Evolutionary conservation across 768 basidiomycete genomes (phyloP).

Genomic region (Collybiopsis luxurians): DNA sequence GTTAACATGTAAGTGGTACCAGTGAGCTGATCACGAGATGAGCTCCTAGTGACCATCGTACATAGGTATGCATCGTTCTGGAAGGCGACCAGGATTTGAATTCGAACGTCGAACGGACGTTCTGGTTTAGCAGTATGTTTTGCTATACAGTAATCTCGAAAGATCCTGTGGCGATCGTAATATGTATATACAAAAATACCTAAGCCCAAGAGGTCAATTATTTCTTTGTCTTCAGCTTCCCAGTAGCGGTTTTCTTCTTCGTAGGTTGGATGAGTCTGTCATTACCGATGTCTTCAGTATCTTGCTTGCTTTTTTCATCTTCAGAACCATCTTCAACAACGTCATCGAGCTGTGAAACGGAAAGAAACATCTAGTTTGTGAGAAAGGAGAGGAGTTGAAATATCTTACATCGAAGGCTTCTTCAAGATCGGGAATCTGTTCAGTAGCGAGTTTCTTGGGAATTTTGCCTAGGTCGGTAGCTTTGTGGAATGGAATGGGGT

Average conservation of each 20-base stretch:
- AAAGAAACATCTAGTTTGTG: slow-evolving; percentile 9
- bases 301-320: slow-evolving; percentile 38
- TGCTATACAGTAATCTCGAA: no score
- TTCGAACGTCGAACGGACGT: not conserved
- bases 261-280: slow-evolving; percentile 38
- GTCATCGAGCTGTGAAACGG: slow-evolving; percentile 42
- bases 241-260: slow-evolving; percentile 35
- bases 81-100: slow-evolving; percentile 23
- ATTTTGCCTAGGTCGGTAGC: slow-evolving; percentile 74
- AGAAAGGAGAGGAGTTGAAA: not conserved
- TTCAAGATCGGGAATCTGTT: slow-evolving; percentile 84
- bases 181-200: not conserved
- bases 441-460: slow-evolving; percentile 76
- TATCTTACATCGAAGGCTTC: slow-evolving; percentile 79
- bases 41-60: no score
- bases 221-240: slow-evolving; percentile 18
- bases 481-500: slow-evolving; percentile 95
- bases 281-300: slow-evolving; percentile 24
- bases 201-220: not conserved
- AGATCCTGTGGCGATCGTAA: no score
- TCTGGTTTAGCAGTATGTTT: no score
- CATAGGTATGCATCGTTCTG: slow-evolving; percentile 36
- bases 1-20: slow-evolving; percentile 59
- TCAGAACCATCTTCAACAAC: slow-evolving; percentile 47
- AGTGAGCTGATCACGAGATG: not conserved